These are phyloP conservation scores for Hydnomerulius pinastri DNA, from an alignment of 768 basidiomycete species.

Conservation along the genomic window DNA sequence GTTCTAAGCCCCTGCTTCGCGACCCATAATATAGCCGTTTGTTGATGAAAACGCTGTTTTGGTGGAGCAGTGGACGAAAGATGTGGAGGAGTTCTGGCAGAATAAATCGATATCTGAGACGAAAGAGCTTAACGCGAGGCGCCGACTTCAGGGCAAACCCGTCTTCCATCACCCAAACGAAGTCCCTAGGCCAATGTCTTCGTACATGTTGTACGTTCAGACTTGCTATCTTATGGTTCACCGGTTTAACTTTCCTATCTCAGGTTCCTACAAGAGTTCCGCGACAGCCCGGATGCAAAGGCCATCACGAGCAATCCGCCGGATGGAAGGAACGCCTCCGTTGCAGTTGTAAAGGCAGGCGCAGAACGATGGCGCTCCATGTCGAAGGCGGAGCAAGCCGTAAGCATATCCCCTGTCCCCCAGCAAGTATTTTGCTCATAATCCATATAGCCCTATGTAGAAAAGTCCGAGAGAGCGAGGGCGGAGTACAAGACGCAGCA, in stretches of 20 bases:
- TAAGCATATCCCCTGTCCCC: conserved; percentile 6
- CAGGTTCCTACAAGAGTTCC: conserved; percentile 26
- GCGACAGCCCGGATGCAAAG: conserved; percentile 14
- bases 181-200: neutral
- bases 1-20: neutral
- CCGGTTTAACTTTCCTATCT: neutral
- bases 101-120: conserved; percentile 19
- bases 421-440: neutral
- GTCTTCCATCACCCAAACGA: conserved; percentile 7
- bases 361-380: conserved; percentile 33
- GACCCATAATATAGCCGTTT: conserved; percentile 26
- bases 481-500: conserved; percentile 10
- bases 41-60: conserved; percentile 18
- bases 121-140: conserved; percentile 34
- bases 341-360: conserved; percentile 15
- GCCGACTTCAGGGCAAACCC: conserved; percentile 26
- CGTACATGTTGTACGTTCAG: conserved; percentile 32
- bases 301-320: conserved; percentile 10
- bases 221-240: neutral
- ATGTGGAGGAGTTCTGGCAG: conserved; percentile 31
- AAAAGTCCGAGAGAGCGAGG: conserved; percentile 15
- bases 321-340: neutral
- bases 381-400: conserved; percentile 34
- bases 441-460: conserved; percentile 19
- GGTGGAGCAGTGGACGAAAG: conserved; percentile 20